These are phyloP conservation scores for Alternaria consortialis DNA, from an alignment of 2,329 filamentous ascomycete genomes.

Conservation along the genomic window DNA sequence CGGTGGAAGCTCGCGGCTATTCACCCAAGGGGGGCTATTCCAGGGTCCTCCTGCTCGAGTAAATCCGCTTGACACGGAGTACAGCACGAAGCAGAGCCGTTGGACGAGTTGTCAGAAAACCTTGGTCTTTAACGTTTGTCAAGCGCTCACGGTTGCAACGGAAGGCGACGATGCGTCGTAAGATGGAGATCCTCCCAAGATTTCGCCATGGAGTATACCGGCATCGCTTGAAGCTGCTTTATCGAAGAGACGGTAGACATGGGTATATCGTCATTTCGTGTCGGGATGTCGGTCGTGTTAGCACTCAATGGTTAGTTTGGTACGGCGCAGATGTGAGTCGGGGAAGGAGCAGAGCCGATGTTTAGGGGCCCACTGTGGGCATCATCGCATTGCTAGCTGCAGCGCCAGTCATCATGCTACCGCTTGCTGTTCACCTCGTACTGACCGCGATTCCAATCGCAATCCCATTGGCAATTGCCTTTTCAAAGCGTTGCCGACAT, in stretches of 20 bases:
- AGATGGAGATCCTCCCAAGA: background rate
- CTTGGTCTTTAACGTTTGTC: slow-evolving; percentile 2
- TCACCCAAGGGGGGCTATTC: slow-evolving; percentile 7
- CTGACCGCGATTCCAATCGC: slow-evolving; percentile 12
- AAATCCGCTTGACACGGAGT: slow-evolving; percentile 12
- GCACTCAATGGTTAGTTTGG: slow-evolving; percentile 12
- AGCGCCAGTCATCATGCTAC: slow-evolving; percentile 5
- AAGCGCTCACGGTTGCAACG: slow-evolving; percentile 8
- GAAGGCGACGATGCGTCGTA: slow-evolving; percentile 1
- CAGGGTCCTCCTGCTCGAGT: slow-evolving; percentile 7
- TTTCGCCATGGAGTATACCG: background rate
- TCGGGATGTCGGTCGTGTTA: slow-evolving; percentile 8
- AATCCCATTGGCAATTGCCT: background rate
- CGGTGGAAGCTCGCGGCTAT: slow-evolving; percentile 29
- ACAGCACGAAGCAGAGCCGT: slow-evolving; percentile 6
- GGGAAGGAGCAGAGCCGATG: slow-evolving; percentile 4
- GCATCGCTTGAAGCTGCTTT: slow-evolving; percentile 6
- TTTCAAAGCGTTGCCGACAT: background rate
- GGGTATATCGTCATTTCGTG: slow-evolving; percentile 1
- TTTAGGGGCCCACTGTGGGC: slow-evolving; percentile 18
- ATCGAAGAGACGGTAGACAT: background rate
- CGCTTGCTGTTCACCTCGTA: slow-evolving; percentile 13
- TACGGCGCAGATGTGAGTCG: slow-evolving; percentile 14
- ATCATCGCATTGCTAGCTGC: slow-evolving; percentile 25
- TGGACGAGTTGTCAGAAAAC: background rate